Evolutionary conservation across 2,329 filamentous ascomycete genomes (phyloP), one percentile per base, ranked within the genome.

Genomic region (Cladosporium velox): DNA sequence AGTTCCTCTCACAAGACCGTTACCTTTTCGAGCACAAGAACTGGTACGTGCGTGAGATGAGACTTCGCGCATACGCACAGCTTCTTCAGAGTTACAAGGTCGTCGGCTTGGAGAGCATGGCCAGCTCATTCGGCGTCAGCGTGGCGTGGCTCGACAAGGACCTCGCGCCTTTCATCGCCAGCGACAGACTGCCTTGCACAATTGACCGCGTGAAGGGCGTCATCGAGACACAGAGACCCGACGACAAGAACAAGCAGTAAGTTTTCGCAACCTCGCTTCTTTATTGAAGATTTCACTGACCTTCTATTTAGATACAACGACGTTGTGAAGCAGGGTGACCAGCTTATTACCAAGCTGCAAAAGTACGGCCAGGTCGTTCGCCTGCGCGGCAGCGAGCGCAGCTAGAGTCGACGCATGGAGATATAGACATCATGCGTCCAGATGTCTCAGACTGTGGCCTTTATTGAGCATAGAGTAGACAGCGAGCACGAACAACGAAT

Each of bases 11-110:
- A 72, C 92, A 95, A 77, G 95, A 99, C 77, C 91, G 95, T 67
- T 97, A 98, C 81, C 86, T 99, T 66, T 90, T 93, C 76, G 95
- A 99, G 84, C 95, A 99, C 83, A 91, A 92, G 79, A 89, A 88
- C 75, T 99, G 95, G 94, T 98, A 95, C 78, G 94, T 99, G 73
- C 91, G 95, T 61, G 95, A 99, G 85, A 99, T 99, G 95, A 90
- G 95, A 66, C 87, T 98, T 71, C 90, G 94, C 67, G 94, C 92
- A 41, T 99, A 99, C 82, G 92, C 97, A 80, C 95, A 99, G 83
- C 87, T 99, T 49, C 86, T 99, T 52, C 95, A 98, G 83, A 97
- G 92, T 77, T 99, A 99, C 82, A 90, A 94, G 58, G 92, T 99
- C 12, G 95, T 99, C 41, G 93, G 94, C n/a, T 85, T 99, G 70